Percentiles rank a stretch among this genome's conserved stretches.
phyloP scores from a whole-genome alignment of 2,329 filamentous ascomycete species.

The Verticillium dahliae region DNA sequence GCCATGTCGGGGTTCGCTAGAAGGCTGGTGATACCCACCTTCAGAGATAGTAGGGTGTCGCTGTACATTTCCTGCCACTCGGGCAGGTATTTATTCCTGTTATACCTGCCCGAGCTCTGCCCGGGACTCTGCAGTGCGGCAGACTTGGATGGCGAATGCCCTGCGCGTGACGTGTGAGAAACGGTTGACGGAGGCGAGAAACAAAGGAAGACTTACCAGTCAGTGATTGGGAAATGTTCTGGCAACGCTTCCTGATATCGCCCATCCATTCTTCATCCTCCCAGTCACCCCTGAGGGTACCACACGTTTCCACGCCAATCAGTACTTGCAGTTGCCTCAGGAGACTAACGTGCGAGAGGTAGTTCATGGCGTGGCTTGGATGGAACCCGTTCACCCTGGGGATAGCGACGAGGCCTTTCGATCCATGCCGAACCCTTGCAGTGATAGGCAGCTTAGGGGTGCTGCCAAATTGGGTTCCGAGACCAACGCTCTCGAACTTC shows the following conservation, averaged over 20 bases:
- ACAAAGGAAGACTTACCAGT: neutral
- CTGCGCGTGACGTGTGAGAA: neutral
- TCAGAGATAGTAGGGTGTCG: neutral
- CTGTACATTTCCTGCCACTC: neutral
- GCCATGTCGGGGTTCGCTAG: neutral
- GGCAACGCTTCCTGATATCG: conserved; percentile 1
- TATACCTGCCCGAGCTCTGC: neutral
- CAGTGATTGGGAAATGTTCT: neutral
- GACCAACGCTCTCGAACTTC: conserved; percentile 7
- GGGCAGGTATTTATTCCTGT: neutral
- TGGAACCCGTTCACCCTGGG: conserved; percentile 12
- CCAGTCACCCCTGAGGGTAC: conserved; percentile 2
- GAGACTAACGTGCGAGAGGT: conserved; percentile 6
- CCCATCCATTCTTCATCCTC: conserved; percentile 6
- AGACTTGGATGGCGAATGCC: neutral
- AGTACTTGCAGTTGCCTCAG: conserved; percentile 9
- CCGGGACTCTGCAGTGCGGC: neutral
- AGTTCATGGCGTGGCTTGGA: conserved; percentile 12
- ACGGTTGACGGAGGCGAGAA: neutral
- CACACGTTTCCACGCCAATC: conserved; percentile 5
- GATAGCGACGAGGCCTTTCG: neutral
- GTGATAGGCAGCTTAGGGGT: neutral
- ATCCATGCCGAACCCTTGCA: neutral
- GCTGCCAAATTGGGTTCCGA: conserved; percentile 6
- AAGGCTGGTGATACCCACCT: neutral